Conservation (phyloP, 345 rosid species). For the Cochlearia excelsa region DNA sequence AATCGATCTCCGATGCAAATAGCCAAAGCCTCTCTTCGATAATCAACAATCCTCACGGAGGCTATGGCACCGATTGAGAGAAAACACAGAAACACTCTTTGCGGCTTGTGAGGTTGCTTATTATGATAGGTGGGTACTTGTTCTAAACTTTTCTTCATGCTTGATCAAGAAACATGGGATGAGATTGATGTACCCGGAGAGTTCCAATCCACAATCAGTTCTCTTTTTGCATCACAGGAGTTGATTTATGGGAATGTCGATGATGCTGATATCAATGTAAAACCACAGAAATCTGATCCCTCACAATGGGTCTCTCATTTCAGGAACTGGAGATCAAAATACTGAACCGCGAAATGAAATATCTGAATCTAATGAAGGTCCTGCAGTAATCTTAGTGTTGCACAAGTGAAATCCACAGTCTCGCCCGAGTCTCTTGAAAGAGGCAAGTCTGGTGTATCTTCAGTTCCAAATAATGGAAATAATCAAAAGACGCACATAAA, state of each 20-base stretch:
- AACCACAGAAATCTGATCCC: slow-evolving; percentile 35
- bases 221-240: slow-evolving; percentile 52
- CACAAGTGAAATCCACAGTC: slow-evolving; percentile 39
- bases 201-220: slow-evolving; percentile 70
- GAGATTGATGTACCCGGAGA: slow-evolving; percentile 97
- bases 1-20: too few relatives aligned
- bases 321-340: slow-evolving; percentile 40
- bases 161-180: slow-evolving; percentile 99
- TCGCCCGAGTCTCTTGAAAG: slow-evolving; percentile 45
- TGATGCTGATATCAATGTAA: slow-evolving; percentile 33
- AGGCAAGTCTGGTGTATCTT: slow-evolving; percentile 44
- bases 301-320: slow-evolving; percentile 39
- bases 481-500: slow-evolving; percentile 59
- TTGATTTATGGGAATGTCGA: slow-evolving; percentile 41
- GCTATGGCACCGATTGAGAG: slow-evolving; percentile 71
- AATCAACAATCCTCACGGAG: slow-evolving; percentile 45
- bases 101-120: slow-evolving; percentile 99
- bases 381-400: slow-evolving; percentile 38
- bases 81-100: slow-evolving; percentile 95
- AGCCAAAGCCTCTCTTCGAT: slow-evolving; percentile 9
- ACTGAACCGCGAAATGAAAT: slow-evolving; percentile 39
- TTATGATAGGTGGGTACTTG: slow-evolving; percentile 89
- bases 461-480: slow-evolving; percentile 51
- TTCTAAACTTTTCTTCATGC: slow-evolving; percentile 42
- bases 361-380: slow-evolving; percentile 40